Percentiles rank a stretch among this genome's conserved stretches.
phyloP scores from a whole-genome alignment of 1,284 basidiomycete genomes.

The Marasmius sp. region DNA sequence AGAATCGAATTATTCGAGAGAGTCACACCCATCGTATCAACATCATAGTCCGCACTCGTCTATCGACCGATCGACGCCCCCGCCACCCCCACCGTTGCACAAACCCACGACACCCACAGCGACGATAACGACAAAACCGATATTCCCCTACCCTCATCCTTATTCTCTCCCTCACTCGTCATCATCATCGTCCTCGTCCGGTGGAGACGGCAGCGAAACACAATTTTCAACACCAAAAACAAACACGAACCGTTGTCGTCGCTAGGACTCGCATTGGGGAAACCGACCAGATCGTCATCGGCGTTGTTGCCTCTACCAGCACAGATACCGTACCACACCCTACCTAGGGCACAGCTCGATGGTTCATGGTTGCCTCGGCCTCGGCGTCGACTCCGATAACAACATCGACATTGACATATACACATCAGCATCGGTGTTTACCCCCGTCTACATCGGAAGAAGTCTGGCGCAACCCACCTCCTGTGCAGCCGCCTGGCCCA shows the following conservation, averaged over 20 bases:
- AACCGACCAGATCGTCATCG: conserved; percentile 41
- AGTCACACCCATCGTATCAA: too few species aligned
- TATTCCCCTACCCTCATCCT: conserved; percentile 11
- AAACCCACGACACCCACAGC: background rate
- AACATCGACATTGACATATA: too few species aligned
- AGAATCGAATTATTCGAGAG: background rate
- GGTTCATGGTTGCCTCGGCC: background rate
- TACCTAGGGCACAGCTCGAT: conserved; percentile 28
- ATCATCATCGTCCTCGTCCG: background rate
- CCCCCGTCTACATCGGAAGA: background rate
- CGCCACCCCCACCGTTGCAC: background rate
- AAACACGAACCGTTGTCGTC: background rate
- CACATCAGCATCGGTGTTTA: too few species aligned
- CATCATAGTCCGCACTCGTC: background rate
- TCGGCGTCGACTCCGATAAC: too few species aligned
- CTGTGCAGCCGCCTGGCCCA: background rate
- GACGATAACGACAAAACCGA: background rate
- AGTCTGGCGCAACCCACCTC: background rate
- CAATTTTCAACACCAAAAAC: background rate
- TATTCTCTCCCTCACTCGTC: conserved; percentile 13
- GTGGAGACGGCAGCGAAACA: too few species aligned
- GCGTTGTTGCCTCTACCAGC: conserved; percentile 44
- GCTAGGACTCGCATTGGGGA: background rate
- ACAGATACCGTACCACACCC: conserved; percentile 41
- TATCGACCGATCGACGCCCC: background rate